These are phyloP conservation scores for Cercospora beticola DNA, from an alignment of 2,329 filamentous ascomycete species.

Conservation along the genomic window DNA sequence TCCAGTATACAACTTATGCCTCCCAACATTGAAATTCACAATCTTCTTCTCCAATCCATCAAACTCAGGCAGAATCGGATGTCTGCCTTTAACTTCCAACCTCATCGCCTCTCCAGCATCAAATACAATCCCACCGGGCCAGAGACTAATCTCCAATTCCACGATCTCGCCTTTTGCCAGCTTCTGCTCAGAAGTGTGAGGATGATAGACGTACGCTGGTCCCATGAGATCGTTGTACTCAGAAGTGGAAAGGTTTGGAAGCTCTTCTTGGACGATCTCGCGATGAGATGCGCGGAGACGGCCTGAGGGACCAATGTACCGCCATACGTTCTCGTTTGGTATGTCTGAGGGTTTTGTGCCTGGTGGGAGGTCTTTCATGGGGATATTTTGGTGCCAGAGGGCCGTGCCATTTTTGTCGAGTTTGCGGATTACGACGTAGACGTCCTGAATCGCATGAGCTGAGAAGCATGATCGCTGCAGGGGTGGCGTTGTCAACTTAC, in stretches of 20 bases:
- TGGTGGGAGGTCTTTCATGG: background rate
- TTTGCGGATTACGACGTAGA: constrained; percentile 24
- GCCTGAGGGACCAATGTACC: background rate
- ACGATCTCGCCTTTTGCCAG: constrained; percentile 44
- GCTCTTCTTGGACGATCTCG: background rate
- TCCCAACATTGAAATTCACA: background rate
- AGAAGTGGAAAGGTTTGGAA: background rate
- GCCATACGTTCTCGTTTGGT: background rate
- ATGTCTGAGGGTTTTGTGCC: background rate
- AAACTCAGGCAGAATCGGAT: background rate
- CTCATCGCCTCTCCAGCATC: constrained; percentile 41
- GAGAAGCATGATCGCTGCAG: background rate
- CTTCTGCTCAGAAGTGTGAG: constrained; percentile 44
- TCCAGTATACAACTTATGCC: background rate
- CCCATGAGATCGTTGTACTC: constrained; percentile 33
- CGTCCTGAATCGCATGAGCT: background rate
- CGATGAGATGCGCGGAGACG: background rate
- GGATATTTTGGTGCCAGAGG: background rate
- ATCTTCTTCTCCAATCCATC: background rate
- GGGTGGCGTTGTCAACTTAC: background rate
- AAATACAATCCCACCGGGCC: constrained; percentile 49
- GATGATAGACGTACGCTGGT: constrained; percentile 25
- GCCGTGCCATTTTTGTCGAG: background rate
- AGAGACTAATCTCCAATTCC: constrained; percentile 50
- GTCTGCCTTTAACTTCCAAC: constrained; percentile 10